Conservation (phyloP, 176 grass and related monocot genomes). For the Dendrocalamus sinicus region DNA sequence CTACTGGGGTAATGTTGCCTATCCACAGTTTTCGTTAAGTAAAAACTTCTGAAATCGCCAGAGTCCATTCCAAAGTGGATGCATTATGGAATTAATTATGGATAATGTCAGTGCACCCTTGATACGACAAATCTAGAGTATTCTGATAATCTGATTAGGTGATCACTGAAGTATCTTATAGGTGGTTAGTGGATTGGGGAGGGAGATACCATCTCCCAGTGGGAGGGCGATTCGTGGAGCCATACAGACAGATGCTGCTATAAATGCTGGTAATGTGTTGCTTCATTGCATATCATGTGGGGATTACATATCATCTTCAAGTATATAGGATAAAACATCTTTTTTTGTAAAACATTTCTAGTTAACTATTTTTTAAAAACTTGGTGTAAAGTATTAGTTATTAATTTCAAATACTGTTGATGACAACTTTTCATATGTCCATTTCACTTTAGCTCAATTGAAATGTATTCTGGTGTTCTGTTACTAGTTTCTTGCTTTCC, state of each 20-base stretch:
- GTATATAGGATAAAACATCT: neutral
- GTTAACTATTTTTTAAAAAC: neutral
- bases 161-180: constrained; percentile 43
- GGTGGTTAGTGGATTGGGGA: constrained; percentile 80
- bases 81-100: neutral
- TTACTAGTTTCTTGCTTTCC: neutral
- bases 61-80: neutral
- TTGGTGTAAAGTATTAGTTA: neutral
- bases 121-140: neutral
- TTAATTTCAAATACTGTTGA: neutral
- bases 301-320: neutral
- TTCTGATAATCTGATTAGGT: constrained; percentile 33
- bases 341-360: neutral
- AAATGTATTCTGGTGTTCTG: neutral
- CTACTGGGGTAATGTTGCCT: constrained; percentile 66
- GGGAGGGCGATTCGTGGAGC: constrained; percentile 70
- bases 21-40: neutral
- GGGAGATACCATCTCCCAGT: constrained; percentile 82
- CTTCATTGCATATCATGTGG: constrained; percentile 29
- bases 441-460: neutral
- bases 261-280: constrained; percentile 71
- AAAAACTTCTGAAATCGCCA: constrained; percentile 15
- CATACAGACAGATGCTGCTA: constrained; percentile 94
- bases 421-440: neutral
- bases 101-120: constrained; percentile 4